Evolutionary conservation across 139 green algal genomes (phyloP), one percentile per base, ranked within the genome.

Genomic region (Eudorina sp.): DNA sequence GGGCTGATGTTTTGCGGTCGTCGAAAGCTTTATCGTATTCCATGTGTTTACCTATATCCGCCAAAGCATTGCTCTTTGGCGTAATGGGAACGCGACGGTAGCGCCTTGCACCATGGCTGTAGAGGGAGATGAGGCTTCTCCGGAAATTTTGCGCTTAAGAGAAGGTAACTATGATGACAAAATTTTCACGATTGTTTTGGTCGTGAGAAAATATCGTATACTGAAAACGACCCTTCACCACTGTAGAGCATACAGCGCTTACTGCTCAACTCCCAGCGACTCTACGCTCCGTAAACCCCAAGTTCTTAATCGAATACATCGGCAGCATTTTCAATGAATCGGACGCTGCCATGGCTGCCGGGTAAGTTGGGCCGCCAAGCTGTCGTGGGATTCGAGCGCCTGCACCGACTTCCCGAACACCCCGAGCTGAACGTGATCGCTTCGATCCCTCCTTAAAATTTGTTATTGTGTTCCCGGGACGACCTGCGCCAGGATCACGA

Each of bases 241-340:
- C n/a, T n/a, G n/a, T 29, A 43, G 51, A 85, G 40, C 31, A 16
- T 66, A 38, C 11, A 38, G 25, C 0, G 43, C 43, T 87, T 2
- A 6, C 4, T 1, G 4, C 45, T 9, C 62, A 78, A 13, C 64
- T 87, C 6, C 81, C 81, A 6, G 64, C 62, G 18, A 19, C 64
- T 2, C 45, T 87, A 31, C 62, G 46, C 6, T 79, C 40, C 11
- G 43, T 48, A 18, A 62, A 64, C 48, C 27, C 80, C 3, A n/a
- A 86, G 6, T 34, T 46, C 0, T 21, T 86, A 7, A 64, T 76
- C 45, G 40, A 86, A 27, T 79, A 69, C 34, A 69, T 87, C 45
- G 62, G 58, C 0, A 53, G 31, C 46, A n/a, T 87, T 16, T 87
- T 87, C 21, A 78, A 34, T 29, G 79, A 86, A 11, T 66, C 60